phyloP scores from a whole-genome alignment of 257 asterid species.

The Capsicum chinense region DNA sequence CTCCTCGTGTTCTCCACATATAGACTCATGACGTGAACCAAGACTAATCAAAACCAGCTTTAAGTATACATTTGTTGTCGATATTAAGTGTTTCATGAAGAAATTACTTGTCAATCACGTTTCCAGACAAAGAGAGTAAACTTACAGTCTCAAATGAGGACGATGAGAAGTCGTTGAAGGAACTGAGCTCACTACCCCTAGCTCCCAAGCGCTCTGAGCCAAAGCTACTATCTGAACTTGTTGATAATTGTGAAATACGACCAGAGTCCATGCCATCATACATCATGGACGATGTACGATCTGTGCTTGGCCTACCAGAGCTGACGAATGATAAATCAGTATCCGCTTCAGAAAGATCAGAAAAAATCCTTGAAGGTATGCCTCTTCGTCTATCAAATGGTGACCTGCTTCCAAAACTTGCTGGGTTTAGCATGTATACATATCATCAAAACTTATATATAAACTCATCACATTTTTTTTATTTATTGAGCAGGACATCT shows the following conservation, averaged over 20 bases:
- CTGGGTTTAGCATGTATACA: neutral
- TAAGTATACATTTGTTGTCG: neutral
- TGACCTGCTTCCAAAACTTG: constrained; percentile 49
- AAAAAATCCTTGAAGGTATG: constrained; percentile 44
- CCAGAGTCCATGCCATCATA: constrained; percentile 48
- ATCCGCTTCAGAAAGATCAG: constrained; percentile 60
- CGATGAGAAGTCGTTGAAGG: constrained; percentile 55
- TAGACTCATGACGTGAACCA: neutral
- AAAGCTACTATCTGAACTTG: constrained; percentile 71
- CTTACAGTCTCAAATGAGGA: constrained; percentile 70
- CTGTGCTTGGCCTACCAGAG: constrained; percentile 71
- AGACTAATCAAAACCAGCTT: neutral
- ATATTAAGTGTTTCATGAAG: neutral
- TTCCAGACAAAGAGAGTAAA: constrained; percentile 1
- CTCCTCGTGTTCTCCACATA: neutral
- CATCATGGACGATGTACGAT: constrained; percentile 43
- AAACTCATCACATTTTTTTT: neutral
- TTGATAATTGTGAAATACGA: constrained; percentile 53
- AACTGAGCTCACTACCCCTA: constrained; percentile 53
- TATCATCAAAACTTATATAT: neutral
- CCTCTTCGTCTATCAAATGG: constrained; percentile 57
- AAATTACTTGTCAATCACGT: neutral
- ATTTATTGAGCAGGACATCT: neutral
- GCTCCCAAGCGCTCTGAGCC: constrained; percentile 54
- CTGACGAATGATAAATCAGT: constrained; percentile 67